A percentile compares a stretch with the other conserved stretches of the same genome.
Conservation (phyloP, 768 basidiomycete genomes). For the Omphalotus guepiniiformis region DNA sequence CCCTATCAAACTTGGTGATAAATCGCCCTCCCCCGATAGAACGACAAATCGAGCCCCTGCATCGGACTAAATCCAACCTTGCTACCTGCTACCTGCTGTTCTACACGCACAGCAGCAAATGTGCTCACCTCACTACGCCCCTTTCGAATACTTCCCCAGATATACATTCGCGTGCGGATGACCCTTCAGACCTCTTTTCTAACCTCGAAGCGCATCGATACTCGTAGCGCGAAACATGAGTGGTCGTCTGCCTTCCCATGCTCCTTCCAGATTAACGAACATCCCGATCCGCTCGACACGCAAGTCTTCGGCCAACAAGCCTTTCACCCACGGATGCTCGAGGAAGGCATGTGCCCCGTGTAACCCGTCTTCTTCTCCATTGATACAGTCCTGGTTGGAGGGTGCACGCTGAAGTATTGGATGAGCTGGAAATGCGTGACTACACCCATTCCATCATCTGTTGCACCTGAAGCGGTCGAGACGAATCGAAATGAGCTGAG, state of each 20-base stretch:
- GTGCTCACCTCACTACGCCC: conserved; percentile 55
- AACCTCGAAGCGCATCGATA: conserved; percentile 50
- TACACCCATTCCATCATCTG: conserved; percentile 75
- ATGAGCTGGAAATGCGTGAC: conserved; percentile 63
- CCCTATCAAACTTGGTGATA: conserved; percentile 74
- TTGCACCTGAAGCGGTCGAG: conserved; percentile 68
- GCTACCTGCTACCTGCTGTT: background rate
- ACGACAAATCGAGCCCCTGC: conserved; percentile 74
- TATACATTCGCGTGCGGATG: conserved; percentile 73
- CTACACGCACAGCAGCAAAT: background rate
- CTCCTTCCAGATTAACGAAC: conserved; percentile 82
- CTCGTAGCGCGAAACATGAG: conserved; percentile 74
- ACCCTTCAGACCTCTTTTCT: conserved; percentile 39
- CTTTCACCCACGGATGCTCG: conserved; percentile 62
- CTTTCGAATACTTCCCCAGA: conserved; percentile 64
- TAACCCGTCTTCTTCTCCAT: conserved; percentile 76
- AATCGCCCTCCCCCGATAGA: conserved; percentile 66
- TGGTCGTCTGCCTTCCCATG: conserved; percentile 73
- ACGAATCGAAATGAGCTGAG: conserved; percentile 84
- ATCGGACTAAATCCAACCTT: conserved; percentile 38
- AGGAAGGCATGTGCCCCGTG: conserved; percentile 68
- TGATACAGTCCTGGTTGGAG: conserved; percentile 67
- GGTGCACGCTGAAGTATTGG: conserved; percentile 44
- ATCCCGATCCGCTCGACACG: too few relatives aligned
- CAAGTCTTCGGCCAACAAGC: background rate